phyloP scores from a whole-genome alignment of 441 rosid genomes.

The Corymbia calophylla region DNA sequence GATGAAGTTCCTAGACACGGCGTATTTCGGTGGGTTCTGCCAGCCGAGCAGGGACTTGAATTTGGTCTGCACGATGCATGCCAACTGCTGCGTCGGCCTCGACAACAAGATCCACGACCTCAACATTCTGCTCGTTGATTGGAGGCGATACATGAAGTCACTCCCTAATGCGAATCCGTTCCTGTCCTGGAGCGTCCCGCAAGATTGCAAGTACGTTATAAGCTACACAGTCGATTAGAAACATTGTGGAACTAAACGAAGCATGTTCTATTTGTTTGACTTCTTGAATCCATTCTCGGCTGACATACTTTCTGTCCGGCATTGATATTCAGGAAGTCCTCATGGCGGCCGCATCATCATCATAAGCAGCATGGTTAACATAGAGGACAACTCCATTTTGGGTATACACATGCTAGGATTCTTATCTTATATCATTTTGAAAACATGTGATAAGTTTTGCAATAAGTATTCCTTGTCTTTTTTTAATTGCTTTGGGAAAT shows the following conservation, averaged over 20 bases:
- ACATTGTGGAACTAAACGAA: not conserved
- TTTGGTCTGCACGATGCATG: conserved; percentile 20
- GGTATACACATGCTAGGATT: not conserved
- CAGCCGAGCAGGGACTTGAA: conserved; percentile 6
- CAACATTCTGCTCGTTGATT: conserved; percentile 1
- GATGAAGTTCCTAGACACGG: conserved; percentile 19
- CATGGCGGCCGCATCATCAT: not conserved
- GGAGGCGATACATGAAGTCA: conserved; percentile 5
- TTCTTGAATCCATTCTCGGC: not conserved
- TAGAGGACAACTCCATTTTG: not conserved
- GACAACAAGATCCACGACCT: conserved; percentile 15
- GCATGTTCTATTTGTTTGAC: not conserved
- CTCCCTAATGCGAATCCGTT: not conserved
- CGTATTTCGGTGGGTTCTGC: conserved; percentile 17
- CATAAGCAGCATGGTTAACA: not conserved
- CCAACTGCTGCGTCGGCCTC: conserved; percentile 22
- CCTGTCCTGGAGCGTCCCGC: conserved; percentile 7
- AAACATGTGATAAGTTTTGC: not conserved
- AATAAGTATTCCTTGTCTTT: not conserved
- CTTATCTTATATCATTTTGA: not conserved
- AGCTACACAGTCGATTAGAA: not conserved
- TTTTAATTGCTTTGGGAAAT: not conserved
- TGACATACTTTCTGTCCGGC: not conserved
- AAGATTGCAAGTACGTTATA: not conserved
- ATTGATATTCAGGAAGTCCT: not conserved